A percentile compares a stretch with the other conserved stretches of the same genome.
Evolutionary conservation across 306 rosid genomes (phyloP).

Genomic region (Cucumis hystrix): DNA sequence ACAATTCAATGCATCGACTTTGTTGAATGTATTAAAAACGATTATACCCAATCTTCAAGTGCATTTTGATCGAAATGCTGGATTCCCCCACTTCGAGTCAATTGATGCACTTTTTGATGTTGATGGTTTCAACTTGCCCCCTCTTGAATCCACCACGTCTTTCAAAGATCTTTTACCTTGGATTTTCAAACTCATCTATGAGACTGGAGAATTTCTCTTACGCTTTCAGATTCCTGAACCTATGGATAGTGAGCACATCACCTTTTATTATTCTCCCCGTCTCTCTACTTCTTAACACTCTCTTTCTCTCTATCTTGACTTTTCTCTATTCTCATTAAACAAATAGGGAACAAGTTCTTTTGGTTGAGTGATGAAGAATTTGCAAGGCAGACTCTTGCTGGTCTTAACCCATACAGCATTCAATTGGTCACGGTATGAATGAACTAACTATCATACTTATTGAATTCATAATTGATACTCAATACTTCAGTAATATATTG

Average conservation of each 20-base stretch:
- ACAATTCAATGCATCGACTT: constrained; percentile 12
- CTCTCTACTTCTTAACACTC: neutral
- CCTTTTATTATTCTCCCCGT: neutral
- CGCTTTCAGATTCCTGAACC: constrained; percentile 27
- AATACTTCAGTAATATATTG: neutral
- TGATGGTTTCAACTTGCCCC: constrained; percentile 16
- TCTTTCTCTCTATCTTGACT: no score
- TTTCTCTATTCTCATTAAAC: neutral
- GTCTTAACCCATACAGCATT: constrained; percentile 27
- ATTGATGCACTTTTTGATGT: constrained; percentile 26
- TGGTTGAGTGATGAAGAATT: constrained; percentile 36
- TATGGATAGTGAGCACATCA: constrained; percentile 7
- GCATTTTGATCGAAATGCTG: constrained; percentile 1
- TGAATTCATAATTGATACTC: no score
- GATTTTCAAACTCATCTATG: constrained; percentile 17
- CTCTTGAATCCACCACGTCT: neutral
- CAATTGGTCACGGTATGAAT: constrained; percentile 19
- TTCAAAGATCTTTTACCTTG: constrained; percentile 18
- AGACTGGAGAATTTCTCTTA: constrained; percentile 11
- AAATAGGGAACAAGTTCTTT: constrained; percentile 26
- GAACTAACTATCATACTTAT: no score
- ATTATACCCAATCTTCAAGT: constrained; percentile 16
- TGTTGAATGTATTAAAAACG: constrained; percentile 15
- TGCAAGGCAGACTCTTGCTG: constrained; percentile 26
- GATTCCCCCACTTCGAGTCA: constrained; percentile 28